These are phyloP conservation scores for Pythium scleroteichum DNA, from an alignment of 352 stramenopile genomes.

Conservation along the genomic window DNA sequence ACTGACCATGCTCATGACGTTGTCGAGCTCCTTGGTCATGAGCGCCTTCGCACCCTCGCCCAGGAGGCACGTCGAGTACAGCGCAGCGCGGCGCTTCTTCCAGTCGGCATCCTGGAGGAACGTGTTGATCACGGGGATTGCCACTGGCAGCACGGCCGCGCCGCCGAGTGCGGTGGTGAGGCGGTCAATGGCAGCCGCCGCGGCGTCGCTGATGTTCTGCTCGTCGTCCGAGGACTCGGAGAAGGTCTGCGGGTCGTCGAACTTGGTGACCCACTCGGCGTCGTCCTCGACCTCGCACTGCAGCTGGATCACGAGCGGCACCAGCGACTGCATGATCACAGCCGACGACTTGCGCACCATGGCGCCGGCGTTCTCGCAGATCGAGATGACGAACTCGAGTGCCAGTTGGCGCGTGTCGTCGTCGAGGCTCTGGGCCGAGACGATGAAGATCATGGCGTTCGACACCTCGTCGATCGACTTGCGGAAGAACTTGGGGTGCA, in stretches of 20 bases:
- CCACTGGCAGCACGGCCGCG: constrained; percentile 69
- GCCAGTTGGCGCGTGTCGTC: constrained; percentile 75
- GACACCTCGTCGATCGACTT: constrained; percentile 64
- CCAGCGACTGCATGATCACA: constrained; percentile 59
- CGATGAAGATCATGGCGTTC: constrained; percentile 81
- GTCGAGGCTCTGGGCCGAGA: constrained; percentile 61
- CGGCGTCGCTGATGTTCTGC: constrained; percentile 68
- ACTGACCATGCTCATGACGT: constrained; percentile 66
- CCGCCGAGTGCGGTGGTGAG: constrained; percentile 72
- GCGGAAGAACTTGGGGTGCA: constrained; percentile 85
- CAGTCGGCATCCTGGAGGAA: constrained; percentile 67
- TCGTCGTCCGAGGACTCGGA: constrained; percentile 62
- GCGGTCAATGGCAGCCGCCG: constrained; percentile 76
- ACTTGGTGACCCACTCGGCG: constrained; percentile 63
- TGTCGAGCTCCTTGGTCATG: constrained; percentile 81
- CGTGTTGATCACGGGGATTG: constrained; percentile 71
- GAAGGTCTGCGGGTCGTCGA: constrained; percentile 83
- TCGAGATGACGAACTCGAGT: constrained; percentile 79
- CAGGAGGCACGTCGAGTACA: constrained; percentile 79
- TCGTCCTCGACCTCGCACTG: constrained; percentile 84
- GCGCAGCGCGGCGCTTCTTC: constrained; percentile 73
- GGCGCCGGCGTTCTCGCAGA: constrained; percentile 78
- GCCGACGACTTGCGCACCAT: constrained; percentile 77
- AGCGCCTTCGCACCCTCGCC: constrained; percentile 77
- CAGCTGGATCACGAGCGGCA: constrained; percentile 76